Conservation (phyloP, 2,329 filamentous ascomycete genomes). For the Aspergillus sp. region DNA sequence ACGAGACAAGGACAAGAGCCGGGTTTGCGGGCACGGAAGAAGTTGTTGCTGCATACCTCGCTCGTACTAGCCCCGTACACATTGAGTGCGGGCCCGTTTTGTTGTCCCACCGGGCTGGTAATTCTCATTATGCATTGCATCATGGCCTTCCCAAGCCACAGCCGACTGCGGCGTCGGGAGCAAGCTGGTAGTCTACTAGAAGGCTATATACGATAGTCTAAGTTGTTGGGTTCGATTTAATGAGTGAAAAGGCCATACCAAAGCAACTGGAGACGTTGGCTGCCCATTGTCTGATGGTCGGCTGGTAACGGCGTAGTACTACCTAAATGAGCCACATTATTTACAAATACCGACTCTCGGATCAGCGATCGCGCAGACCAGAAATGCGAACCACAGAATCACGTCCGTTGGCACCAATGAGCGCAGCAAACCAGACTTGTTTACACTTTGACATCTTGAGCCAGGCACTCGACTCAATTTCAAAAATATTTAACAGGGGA, state of each 20-base stretch:
- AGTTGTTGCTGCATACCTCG: conserved; percentile 10
- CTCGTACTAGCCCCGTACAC: conserved; percentile 4
- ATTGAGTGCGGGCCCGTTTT: conserved; percentile 2
- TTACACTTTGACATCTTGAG: neutral
- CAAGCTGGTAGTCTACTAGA: no score
- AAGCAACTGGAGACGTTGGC: neutral
- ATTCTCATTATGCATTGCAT: neutral
- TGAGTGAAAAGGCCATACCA: neutral
- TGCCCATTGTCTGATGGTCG: neutral
- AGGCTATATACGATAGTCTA: no score
- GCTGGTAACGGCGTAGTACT: neutral
- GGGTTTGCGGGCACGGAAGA: neutral
- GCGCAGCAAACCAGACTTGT: neutral
- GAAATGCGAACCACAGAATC: neutral
- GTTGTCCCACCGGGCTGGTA: conserved; percentile 2
- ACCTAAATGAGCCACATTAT: neutral
- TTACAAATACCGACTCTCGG: neutral
- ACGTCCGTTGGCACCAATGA: neutral
- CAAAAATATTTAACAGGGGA: neutral
- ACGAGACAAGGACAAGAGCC: conserved; percentile 12
- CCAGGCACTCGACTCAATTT: no score
- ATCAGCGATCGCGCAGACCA: neutral
- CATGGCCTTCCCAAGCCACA: neutral
- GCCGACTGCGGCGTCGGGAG: no score
- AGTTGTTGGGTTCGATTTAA: no score